Percentiles rank a stretch among this genome's conserved stretches.
Conservation (phyloP, 2,329 filamentous ascomycete genomes). For the Aureobasidium zeae region DNA sequence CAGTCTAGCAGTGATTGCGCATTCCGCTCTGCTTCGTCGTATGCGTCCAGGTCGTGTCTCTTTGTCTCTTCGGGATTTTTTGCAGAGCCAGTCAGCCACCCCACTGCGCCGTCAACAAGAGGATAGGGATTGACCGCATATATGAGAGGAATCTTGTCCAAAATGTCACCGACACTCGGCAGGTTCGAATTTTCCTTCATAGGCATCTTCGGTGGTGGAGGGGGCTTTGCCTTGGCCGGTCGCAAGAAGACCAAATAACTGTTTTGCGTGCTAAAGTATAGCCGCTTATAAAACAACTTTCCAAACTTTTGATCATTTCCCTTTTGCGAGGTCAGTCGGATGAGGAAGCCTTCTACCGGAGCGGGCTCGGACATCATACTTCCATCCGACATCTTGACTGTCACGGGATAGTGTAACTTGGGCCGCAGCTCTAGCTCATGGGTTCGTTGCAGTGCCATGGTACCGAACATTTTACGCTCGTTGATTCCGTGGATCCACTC, state of each 20-base stretch:
- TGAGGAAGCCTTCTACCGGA: conserved; percentile 57
- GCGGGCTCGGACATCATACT: conserved; percentile 48
- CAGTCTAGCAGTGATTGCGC: conserved; percentile 48
- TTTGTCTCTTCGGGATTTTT: conserved; percentile 38
- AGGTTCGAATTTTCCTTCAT: conserved; percentile 36
- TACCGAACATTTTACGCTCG: conserved; percentile 60
- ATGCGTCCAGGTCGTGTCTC: conserved; percentile 49
- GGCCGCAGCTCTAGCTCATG: conserved; percentile 58
- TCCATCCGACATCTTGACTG: conserved; percentile 32
- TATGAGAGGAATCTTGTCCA: conserved; percentile 49
- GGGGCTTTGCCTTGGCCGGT: conserved; percentile 47
- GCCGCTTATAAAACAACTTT: conserved; percentile 53
- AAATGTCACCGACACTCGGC: conserved; percentile 46
- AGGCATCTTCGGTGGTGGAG: conserved; percentile 47
- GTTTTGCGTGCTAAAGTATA: conserved; percentile 57
- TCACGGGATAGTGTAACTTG: conserved; percentile 55
- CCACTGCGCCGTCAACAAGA: conserved; percentile 41
- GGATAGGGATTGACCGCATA: conserved; percentile 55
- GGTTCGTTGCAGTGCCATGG: conserved; percentile 56
- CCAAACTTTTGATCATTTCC: conserved; percentile 50
- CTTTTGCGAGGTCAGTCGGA: conserved; percentile 54
- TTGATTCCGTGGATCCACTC: conserved; percentile 60
- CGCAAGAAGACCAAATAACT: conserved; percentile 54
- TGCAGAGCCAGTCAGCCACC: conserved; percentile 44
- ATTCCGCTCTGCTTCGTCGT: conserved; percentile 50